Evolutionary conservation across 1,284 basidiomycete species (phyloP), one percentile per base, ranked within the genome.

Genomic region (Ceratobasidium sp.): DNA sequence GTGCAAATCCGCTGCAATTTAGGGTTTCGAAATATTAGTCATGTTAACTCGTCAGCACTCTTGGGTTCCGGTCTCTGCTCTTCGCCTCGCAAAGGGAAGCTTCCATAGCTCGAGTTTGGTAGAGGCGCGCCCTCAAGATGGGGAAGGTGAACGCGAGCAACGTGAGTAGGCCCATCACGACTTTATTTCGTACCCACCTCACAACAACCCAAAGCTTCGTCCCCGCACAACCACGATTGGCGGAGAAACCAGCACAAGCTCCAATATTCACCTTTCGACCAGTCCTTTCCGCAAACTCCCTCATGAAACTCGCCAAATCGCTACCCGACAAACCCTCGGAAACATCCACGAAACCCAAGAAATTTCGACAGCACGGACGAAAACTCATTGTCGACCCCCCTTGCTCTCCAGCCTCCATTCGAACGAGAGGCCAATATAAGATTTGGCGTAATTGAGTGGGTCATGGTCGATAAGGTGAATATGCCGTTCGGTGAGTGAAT

Each of bases 401-500:
- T 1, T 6, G 7, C 1, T 8, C 17, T 40, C 54, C 13, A 34
- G 22, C 34, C 4, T 35, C n/a, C 22, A 43, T 68, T 71, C 6
- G 38, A 60, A 27, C 35, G 47, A 45, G 64, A 82, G 52, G 82
- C 85, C 0, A 83, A 86, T 73, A 82, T 90, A 77, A 81, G 85
- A 0, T 78, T 92, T 25, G 82, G 82, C 58, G 83, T 84, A 52
- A 80, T 94, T 0, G 91, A 94, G 75, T 95, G 92, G 91, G 86
- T 96, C 6, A 83, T 94, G 0, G 81, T 95, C 1, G 93, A 96
- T 72, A 93, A 96, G 76, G 92, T 93, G 0, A 94, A 96, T 76
- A 86, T 95, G 34, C 80, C 95, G 17, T 89, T 94, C 68, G 92
- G 92, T 90, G 72, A 69, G 84, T 79, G 2, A 38, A 8, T 10